Base-by-base conservation (phyloP, 2,329 filamentous ascomycete species). In the Pseudocercospora fijiensis region DNA sequence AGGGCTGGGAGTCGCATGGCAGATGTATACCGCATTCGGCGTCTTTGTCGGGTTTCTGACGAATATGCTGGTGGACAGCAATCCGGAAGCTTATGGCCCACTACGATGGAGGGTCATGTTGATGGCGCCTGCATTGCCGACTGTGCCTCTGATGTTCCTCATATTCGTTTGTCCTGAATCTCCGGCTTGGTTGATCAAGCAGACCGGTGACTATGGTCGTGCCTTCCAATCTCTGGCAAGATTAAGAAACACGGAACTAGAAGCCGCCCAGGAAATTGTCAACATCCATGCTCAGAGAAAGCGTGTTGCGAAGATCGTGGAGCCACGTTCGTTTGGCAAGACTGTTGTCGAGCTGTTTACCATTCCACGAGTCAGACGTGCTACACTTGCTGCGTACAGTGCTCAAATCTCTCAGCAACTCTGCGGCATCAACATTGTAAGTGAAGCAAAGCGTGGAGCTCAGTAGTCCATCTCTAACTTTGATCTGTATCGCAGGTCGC, bases 41-140 rank as follows among this genome's bases (percentile, higher is more conserved):
- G 87, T 89, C 68, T 85, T 89, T 72, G 77, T 88, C 16, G 88
- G 87, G 6, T 85, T 83, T 47, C 83, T 80, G 56, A 84, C 85
- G 58, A 89, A 88, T 69, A 78, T 89, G 33, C 52, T 70, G 26
- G 62, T 65, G 13, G 65, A 63, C 20, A 63, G 66, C 9, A 59
- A 81, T 20, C 57, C 88, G 26, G 85, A 83, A 52, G 78, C 85
- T 47, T 80, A 81, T 0, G 84, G 85, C 8, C 71, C 72, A 1
- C 81, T 87, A 41, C 80, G 85, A 5, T 90, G 88, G 88, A 79
- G 88, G 43, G 77, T 89, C 24, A 86, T 71, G 63, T 55, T 90
- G 6, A 86, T 82, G 9, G 88, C 86, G 2, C 86, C 88, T 2
- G 86, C 89, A 57, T 83, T 89, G 37, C 87, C 88, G 0, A 86